Evolutionary conservation across 345 rosid species (phyloP).

Genomic region (Punica granatum): DNA sequence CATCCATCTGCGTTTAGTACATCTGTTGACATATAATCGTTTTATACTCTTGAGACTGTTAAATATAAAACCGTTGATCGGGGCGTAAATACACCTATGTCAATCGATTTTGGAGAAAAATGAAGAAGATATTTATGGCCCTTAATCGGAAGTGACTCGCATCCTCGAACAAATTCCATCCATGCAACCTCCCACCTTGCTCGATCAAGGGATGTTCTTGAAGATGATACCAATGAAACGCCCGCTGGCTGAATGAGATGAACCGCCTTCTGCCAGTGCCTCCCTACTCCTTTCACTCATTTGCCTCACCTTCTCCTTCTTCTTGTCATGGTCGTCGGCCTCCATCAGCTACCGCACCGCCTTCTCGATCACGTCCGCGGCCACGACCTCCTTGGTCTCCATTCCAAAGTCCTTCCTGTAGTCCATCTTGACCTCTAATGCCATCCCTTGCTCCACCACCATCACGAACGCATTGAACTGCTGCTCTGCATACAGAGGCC

Average conservation of each 20-base stretch:
- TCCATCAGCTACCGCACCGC: constrained; percentile 40
- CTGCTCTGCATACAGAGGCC: constrained; percentile 53
- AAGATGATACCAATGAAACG: constrained; percentile 24
- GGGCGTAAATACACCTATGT: too few species aligned
- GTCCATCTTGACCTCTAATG: constrained; percentile 16
- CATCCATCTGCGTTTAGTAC: too few species aligned
- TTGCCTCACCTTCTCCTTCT: constrained; percentile 25
- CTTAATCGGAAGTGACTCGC: too few species aligned
- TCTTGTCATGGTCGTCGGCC: background rate
- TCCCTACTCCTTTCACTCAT: constrained; percentile 20
- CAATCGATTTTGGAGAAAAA: too few species aligned
- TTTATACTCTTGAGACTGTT: too few species aligned
- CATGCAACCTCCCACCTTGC: too few species aligned
- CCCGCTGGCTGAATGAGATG: constrained; percentile 22
- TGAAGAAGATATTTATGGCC: too few species aligned
- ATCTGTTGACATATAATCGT: too few species aligned
- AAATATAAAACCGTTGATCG: too few species aligned
- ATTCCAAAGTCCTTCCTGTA: constrained; percentile 7
- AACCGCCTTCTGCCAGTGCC: constrained; percentile 40
- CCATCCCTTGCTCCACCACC: constrained; percentile 35
- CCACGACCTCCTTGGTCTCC: constrained; percentile 10
- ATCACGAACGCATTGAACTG: constrained; percentile 44
- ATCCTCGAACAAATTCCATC: too few species aligned
- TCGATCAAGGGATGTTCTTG: too few species aligned
- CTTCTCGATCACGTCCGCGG: constrained; percentile 38